These are phyloP conservation scores for Mycena filopes DNA, from an alignment of 768 basidiomycete species.

Conservation along the genomic window DNA sequence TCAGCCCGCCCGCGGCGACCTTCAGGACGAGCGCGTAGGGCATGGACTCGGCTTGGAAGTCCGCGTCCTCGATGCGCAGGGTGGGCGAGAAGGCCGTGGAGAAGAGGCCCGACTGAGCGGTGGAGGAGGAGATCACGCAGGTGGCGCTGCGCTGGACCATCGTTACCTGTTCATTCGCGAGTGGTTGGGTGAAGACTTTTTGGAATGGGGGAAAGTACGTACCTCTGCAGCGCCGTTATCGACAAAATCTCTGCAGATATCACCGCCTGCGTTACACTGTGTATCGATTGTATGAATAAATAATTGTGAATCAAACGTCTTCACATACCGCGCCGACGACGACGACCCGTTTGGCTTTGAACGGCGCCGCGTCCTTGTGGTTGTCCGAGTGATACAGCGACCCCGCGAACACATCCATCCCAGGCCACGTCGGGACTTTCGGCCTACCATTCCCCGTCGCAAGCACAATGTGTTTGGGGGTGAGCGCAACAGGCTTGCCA, in stretches of 20 bases:
- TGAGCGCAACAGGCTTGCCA: neutral
- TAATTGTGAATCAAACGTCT: neutral
- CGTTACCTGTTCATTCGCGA: neutral
- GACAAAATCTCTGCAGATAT: neutral
- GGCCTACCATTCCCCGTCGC: neutral
- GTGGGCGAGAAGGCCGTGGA: neutral
- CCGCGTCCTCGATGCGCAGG: neutral
- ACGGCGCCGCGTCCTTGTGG: neutral
- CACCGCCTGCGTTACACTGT: neutral
- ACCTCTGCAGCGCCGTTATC: no score
- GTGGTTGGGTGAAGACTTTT: no score
- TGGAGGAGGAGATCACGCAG: no score
- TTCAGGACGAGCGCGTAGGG: neutral
- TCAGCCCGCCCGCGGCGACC: neutral
- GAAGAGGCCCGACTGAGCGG: neutral
- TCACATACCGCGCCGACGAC: conserved; percentile 2
- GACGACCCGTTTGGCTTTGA: neutral
- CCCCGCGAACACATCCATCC: neutral
- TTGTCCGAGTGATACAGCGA: neutral
- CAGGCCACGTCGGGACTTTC: neutral
- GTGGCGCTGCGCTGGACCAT: no score
- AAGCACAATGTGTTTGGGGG: neutral
- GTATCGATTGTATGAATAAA: no score
- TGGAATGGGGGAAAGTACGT: no score
- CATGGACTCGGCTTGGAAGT: conserved; percentile 4